phyloP scores from a whole-genome alignment of 2,329 filamentous ascomycete species.

The Trichoderma harzianum region DNA sequence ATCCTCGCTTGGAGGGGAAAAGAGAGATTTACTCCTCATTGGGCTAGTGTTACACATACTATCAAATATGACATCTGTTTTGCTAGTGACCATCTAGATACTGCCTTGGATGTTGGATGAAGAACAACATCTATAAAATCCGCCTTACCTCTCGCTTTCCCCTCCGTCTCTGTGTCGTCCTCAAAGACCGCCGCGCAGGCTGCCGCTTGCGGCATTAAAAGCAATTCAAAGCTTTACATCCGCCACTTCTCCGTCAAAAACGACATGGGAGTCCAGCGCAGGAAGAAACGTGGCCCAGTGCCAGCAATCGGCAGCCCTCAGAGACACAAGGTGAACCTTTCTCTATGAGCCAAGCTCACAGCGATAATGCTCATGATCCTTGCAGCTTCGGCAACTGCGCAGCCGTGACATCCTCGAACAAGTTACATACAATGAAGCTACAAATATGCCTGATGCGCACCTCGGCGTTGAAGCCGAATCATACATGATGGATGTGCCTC shows the following conservation, averaged over 20 bases:
- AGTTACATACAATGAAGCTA: no score
- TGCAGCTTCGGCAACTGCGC: background rate
- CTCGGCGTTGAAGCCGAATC: background rate
- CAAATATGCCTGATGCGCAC: background rate
- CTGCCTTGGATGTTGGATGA: no score
- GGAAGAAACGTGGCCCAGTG: background rate
- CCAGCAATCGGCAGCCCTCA: background rate
- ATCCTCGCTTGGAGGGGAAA: background rate
- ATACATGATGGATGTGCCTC: background rate
- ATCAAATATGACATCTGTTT: background rate
- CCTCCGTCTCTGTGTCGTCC: background rate
- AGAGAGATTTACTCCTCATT: background rate
- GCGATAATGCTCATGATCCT: background rate
- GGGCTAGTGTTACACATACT: background rate
- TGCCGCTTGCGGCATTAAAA: background rate
- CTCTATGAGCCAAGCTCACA: background rate
- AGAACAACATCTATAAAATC: background rate
- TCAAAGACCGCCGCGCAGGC: background rate
- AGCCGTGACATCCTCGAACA: background rate
- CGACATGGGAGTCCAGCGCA: background rate
- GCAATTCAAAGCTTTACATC: background rate
- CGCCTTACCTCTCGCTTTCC: background rate
- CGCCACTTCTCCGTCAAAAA: background rate
- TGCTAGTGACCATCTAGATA: background rate
- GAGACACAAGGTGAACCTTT: background rate